Conservation (phyloP, 768 basidiomycete genomes). For the Dioszegia crocea region DNA sequence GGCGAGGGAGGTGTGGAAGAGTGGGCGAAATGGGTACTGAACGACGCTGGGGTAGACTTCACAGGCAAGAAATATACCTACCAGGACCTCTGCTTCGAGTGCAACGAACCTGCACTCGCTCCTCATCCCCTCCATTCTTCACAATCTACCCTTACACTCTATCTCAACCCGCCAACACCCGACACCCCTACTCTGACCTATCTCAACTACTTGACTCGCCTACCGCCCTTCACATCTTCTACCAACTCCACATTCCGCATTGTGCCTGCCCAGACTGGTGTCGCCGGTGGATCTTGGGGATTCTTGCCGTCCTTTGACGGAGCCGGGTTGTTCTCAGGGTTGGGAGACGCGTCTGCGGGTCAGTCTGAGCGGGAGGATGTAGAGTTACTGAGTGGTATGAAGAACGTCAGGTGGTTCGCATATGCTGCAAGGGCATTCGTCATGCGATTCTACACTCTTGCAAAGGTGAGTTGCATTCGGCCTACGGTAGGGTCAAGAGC, state of each 20-base stretch:
- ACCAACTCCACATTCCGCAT: slow-evolving; percentile 32
- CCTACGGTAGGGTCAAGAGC: not conserved
- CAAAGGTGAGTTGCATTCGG: slow-evolving; percentile 58
- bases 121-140: slow-evolving; percentile 31
- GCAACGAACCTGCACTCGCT: slow-evolving; percentile 22
- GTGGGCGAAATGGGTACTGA: slow-evolving; percentile 40
- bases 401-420: slow-evolving; percentile 78
- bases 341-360: slow-evolving; percentile 50
- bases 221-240: slow-evolving; percentile 27
- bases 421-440: slow-evolving; percentile 75
- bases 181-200: slow-evolving; percentile 35
- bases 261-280: slow-evolving; percentile 17
- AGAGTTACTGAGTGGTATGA: slow-evolving; percentile 67
- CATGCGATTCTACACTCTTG: slow-evolving; percentile 76
- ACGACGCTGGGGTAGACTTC: slow-evolving; percentile 33
- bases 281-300: slow-evolving; percentile 26
- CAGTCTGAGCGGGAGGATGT: slow-evolving; percentile 58
- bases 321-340: slow-evolving; percentile 32
- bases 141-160: slow-evolving; percentile 40
- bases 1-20: slow-evolving; percentile 17
- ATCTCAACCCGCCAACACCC: slow-evolving; percentile 36
- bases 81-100: slow-evolving; percentile 43
- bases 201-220: slow-evolving; percentile 56
- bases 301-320: slow-evolving; percentile 38
- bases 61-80: slow-evolving; percentile 32